These are phyloP conservation scores for Solanum corneliomulleri DNA, from an alignment of 257 asterid species.

Conservation along the genomic window DNA sequence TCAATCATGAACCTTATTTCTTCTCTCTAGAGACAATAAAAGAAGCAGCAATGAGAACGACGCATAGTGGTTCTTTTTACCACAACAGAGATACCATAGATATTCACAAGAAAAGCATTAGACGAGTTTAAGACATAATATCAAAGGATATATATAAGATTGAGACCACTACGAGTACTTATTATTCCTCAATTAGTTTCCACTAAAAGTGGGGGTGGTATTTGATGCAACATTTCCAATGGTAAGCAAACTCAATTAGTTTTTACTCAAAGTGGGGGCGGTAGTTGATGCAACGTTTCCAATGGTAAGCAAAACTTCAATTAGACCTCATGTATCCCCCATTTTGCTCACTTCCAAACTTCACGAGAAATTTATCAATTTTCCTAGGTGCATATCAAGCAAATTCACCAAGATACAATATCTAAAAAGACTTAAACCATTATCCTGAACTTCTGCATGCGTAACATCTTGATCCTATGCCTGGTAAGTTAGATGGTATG, in stretches of 20 bases:
- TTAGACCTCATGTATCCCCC: background rate
- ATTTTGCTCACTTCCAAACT: background rate
- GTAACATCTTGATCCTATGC: background rate
- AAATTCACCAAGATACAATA: background rate
- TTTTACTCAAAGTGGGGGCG: background rate
- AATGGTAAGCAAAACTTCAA: background rate
- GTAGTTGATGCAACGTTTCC: background rate
- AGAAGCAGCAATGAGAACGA: constrained; percentile 1
- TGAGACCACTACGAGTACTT: background rate
- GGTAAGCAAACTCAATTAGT: background rate
- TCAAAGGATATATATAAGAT: background rate
- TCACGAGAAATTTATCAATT: background rate
- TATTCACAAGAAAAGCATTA: background rate
- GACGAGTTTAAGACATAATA: background rate
- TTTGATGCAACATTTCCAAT: background rate
- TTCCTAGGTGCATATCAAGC: background rate
- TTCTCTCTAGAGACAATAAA: background rate
- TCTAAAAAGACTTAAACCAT: background rate
- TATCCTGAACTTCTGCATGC: background rate
- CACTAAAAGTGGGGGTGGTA: background rate
- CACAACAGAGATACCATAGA: background rate
- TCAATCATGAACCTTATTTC: no score
- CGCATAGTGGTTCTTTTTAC: background rate
- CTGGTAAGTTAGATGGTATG: background rate
- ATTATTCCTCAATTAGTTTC: background rate